Conservation (phyloP, 2,329 filamentous ascomycete species). For the Clonostachys rosea region DNA sequence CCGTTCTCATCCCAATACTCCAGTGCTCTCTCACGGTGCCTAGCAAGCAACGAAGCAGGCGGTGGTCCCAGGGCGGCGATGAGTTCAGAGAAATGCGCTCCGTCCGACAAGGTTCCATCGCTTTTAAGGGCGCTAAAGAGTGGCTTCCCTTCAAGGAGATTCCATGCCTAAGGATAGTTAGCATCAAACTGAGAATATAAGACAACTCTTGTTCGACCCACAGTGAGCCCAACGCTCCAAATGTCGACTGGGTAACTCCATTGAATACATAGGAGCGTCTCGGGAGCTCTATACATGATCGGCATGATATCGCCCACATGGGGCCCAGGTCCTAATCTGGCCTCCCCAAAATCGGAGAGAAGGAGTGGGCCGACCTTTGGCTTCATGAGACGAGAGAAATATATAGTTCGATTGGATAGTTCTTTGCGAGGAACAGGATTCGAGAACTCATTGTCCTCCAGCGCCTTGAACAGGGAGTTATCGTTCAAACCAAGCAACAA, state of each 20-base stretch:
- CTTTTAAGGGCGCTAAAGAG: conserved; percentile 12
- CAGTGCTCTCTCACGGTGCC: conserved; percentile 5
- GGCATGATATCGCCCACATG: conserved; percentile 21
- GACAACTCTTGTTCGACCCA: conserved; percentile 4
- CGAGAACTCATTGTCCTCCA: conserved; percentile 14
- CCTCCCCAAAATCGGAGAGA: conserved; percentile 19
- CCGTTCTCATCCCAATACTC: conserved; percentile 15
- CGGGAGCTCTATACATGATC: conserved; percentile 14
- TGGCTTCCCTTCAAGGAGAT: conserved; percentile 9
- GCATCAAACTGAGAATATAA: neutral
- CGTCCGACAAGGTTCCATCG: conserved; percentile 12
- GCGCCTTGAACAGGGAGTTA: conserved; percentile 9
- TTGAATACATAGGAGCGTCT: conserved; percentile 10
- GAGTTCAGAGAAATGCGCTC: conserved; percentile 12
- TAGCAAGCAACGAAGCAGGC: conserved; percentile 8
- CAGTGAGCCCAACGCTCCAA: conserved; percentile 18
- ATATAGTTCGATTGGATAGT: conserved; percentile 11
- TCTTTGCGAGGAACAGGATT: conserved; percentile 13
- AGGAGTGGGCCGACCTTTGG: conserved; percentile 15
- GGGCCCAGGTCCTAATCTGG: conserved; percentile 13
- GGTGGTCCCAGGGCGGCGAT: conserved; percentile 15
- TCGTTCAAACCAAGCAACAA: conserved; percentile 12
- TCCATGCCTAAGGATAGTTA: conserved; percentile 10
- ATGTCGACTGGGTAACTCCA: conserved; percentile 18
- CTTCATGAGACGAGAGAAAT: conserved; percentile 14